Conservation (phyloP, 805 yeast genomes). For the Kazachstania bromeliacearum region DNA sequence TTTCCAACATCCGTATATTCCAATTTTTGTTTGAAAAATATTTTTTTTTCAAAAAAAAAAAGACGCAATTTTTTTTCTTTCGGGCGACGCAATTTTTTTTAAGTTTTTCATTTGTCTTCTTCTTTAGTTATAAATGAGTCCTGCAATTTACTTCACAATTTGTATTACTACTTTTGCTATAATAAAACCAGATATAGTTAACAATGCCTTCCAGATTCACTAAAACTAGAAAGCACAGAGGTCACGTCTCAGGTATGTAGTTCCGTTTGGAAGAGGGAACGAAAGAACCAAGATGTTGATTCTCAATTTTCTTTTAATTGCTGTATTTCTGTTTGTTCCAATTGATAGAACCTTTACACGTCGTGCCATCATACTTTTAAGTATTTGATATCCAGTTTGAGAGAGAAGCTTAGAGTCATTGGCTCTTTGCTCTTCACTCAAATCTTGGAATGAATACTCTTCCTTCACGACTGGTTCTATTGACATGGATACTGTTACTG, state of each 20-base stretch:
- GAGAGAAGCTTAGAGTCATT: too few relatives aligned
- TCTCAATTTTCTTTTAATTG: conserved; percentile 8
- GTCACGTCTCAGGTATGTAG: conserved; percentile 96
- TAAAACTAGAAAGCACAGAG: conserved; percentile 99
- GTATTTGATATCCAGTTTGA: too few relatives aligned
- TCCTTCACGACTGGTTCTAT: conserved; percentile 7
- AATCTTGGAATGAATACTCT: conserved; percentile 6
- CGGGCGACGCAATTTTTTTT: background rate
- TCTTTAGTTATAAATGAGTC: background rate
- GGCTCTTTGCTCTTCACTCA: too few relatives aligned
- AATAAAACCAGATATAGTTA: conserved; percentile 9
- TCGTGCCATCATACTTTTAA: too few relatives aligned
- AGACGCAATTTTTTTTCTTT: conserved; percentile 3
- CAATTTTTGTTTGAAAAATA: background rate
- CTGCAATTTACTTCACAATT: background rate
- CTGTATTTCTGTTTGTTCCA: background rate
- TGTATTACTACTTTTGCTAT: background rate
- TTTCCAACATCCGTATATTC: conserved; percentile 1
- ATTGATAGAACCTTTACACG: too few relatives aligned
- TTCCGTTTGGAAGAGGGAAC: conserved; percentile 33
- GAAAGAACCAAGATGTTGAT: conserved; percentile 35
- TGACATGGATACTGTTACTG: too few relatives aligned
- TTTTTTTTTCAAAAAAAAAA: background rate
- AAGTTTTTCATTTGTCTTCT: background rate
- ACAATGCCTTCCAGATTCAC: conserved; percentile 98